Evolutionary conservation across 2,329 filamentous ascomycete species (phyloP).

Genomic region (Stylonectria norvegica): DNA sequence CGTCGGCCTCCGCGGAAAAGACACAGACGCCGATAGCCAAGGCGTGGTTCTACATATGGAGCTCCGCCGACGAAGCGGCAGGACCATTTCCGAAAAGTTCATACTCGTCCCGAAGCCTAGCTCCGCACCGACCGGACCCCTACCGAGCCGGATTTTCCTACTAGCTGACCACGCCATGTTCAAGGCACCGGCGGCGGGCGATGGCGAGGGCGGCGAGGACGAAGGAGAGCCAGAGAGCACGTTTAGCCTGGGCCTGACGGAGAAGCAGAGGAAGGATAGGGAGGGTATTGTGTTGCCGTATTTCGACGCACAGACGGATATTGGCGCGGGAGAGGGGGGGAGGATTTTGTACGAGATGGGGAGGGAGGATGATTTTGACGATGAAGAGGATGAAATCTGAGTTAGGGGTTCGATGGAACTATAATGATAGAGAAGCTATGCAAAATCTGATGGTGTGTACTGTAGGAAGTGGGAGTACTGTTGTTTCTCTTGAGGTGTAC

Average conservation of each 20-base stretch:
- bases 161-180: constrained; percentile 77
- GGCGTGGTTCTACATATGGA: constrained; percentile 80
- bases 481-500: not conserved
- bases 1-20: constrained; percentile 55
- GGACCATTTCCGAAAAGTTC: constrained; percentile 68
- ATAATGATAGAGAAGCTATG: not conserved
- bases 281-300: constrained; percentile 92
- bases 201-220: constrained; percentile 36
- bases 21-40: constrained; percentile 31
- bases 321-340: constrained; percentile 77
- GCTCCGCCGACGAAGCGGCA: constrained; percentile 76
- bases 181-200: constrained; percentile 39
- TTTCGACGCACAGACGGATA: constrained; percentile 87
- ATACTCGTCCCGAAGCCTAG: constrained; percentile 40
- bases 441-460: not conserved
- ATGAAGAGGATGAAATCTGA: constrained; percentile 89
- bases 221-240: constrained; percentile 66
- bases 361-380: constrained; percentile 92
- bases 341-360: constrained; percentile 97
- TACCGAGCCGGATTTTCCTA: constrained; percentile 47
- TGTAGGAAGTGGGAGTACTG: constrained; percentile 4
- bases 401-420: not conserved
- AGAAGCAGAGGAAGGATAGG: constrained; percentile 81
- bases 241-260: constrained; percentile 82
- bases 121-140: constrained; percentile 8